A percentile compares a stretch with the other conserved stretches of the same genome.
Conservation (phyloP, 2,329 filamentous ascomycete species). For the Neophaeococcomyces aloes region DNA sequence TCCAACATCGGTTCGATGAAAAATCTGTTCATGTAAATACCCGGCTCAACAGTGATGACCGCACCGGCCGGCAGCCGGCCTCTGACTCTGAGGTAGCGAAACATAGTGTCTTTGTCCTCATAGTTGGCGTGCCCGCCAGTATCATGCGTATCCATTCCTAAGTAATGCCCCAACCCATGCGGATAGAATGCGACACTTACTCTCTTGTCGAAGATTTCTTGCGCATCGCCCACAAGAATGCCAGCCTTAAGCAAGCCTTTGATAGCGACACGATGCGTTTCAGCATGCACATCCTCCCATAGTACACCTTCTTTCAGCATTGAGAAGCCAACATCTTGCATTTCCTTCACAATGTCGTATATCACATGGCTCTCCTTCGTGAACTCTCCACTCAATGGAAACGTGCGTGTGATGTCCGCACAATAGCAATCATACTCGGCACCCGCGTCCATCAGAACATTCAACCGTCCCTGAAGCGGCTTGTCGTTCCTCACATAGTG, state of each 20-base stretch:
- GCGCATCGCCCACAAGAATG: constrained; percentile 55
- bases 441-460: constrained; percentile 78
- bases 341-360: constrained; percentile 65
- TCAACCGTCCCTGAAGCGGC: constrained; percentile 55
- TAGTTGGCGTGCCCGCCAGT: constrained; percentile 69
- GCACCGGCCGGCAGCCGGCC: constrained; percentile 63
- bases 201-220: constrained; percentile 65
- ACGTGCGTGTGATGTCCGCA: constrained; percentile 78
- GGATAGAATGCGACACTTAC: constrained; percentile 88
- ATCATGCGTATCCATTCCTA: constrained; percentile 90
- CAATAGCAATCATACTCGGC: constrained; percentile 79
- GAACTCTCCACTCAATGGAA: constrained; percentile 65
- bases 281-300: constrained; percentile 62
- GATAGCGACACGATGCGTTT: constrained; percentile 62
- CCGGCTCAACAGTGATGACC: constrained; percentile 91
- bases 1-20: constrained; percentile 73
- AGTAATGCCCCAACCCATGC: constrained; percentile 80
- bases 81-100: constrained; percentile 73
- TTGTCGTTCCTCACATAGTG: constrained; percentile 80
- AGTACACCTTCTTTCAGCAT: constrained; percentile 57
- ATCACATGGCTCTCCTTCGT: constrained; percentile 59
- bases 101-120: constrained; percentile 69
- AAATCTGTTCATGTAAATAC: constrained; percentile 76
- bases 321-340: constrained; percentile 67
- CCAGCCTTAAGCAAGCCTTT: constrained; percentile 60